A percentile compares a stretch with the other conserved stretches of the same genome.
Evolutionary conservation across 2,329 filamentous ascomycete species (phyloP).

Genomic region (Monosporascus sp.): DNA sequence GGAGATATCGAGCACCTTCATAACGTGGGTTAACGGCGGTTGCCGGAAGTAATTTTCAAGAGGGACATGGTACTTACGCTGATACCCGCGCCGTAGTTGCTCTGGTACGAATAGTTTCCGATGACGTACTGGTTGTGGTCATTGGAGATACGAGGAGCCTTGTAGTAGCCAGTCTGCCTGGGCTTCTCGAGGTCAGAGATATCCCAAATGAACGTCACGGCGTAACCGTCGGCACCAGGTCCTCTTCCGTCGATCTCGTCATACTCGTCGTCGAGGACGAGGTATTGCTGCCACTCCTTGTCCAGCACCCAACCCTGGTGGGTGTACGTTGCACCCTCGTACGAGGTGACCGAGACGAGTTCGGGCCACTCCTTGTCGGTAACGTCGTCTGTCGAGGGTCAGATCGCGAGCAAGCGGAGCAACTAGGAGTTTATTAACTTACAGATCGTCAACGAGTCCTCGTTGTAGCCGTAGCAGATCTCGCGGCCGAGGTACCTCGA

Average conservation of each 20-base stretch:
- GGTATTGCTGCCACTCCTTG: slow-evolving; percentile 26
- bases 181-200: slow-evolving; percentile 33
- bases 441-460: slow-evolving; percentile 42
- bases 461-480: slow-evolving; percentile 53
- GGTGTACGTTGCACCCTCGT: slow-evolving; percentile 48
- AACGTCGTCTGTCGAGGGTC: slow-evolving; percentile 30
- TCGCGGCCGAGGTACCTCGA: slow-evolving; percentile 37
- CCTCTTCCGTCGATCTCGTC: slow-evolving; percentile 37
- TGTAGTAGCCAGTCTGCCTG: slow-evolving; percentile 34
- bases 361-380: slow-evolving; percentile 37
- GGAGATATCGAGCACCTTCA: slow-evolving; percentile 11
- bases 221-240: slow-evolving; percentile 28
- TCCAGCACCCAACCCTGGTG: slow-evolving; percentile 49
- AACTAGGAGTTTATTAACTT: too few relatives aligned
- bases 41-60: background rate
- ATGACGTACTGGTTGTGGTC: slow-evolving; percentile 39
- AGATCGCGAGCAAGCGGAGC: too few relatives aligned
- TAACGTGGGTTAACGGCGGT: background rate
- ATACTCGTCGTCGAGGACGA: slow-evolving; percentile 43
- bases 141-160: slow-evolving; percentile 30
- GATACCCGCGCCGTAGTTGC: slow-evolving; percentile 38
- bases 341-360: slow-evolving; percentile 45
- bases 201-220: slow-evolving; percentile 43
- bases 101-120: slow-evolving; percentile 34
- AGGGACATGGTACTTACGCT: background rate